A percentile compares a stretch with the other conserved stretches of the same genome.
Conservation (phyloP, 768 basidiomycete species). For the Hemileccinum impolitum region DNA sequence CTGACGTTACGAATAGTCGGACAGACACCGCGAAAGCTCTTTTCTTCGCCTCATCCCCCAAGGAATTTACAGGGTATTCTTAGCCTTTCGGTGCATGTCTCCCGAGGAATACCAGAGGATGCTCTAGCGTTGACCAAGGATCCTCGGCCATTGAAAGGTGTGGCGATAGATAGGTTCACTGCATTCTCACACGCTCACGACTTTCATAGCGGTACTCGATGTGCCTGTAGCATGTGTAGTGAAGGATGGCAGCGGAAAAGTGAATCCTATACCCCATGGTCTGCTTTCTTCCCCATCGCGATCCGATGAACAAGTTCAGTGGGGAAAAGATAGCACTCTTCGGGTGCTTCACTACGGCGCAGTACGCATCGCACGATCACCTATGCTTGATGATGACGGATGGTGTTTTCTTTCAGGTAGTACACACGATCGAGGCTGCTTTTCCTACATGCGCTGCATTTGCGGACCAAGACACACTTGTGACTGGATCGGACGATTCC, state of each 20-base stretch:
- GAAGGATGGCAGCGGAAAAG: conserved; percentile 42
- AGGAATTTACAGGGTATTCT: conserved; percentile 70
- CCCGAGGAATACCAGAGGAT: conserved; percentile 84
- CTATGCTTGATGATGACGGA: neutral
- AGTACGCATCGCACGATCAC: conserved; percentile 32
- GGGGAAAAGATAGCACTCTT: conserved; percentile 58
- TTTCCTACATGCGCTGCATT: conserved; percentile 74
- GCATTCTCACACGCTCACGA: conserved; percentile 1
- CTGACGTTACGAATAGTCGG: conserved; percentile 53
- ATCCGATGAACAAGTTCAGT: conserved; percentile 68
- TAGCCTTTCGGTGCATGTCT: conserved; percentile 64
- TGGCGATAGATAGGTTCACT: neutral
- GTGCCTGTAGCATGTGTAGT: conserved; percentile 41
- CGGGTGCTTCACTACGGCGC: conserved; percentile 61
- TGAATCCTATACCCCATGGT: conserved; percentile 61
- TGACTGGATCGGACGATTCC: conserved; percentile 78
- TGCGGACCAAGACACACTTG: conserved; percentile 66
- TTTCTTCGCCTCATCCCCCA: conserved; percentile 69
- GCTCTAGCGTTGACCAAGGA: conserved; percentile 63
- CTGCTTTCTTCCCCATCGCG: conserved; percentile 54
- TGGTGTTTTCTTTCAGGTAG: conserved; percentile 41
- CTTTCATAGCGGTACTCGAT: conserved; percentile 39
- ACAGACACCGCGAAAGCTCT: conserved; percentile 88
- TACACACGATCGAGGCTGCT: conserved; percentile 75
- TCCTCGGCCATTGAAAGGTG: conserved; percentile 55